A percentile compares a stretch with the other conserved stretches of the same genome.
Conservation (phyloP, 305 asterid genomes). For the Fraxinus nigra region DNA sequence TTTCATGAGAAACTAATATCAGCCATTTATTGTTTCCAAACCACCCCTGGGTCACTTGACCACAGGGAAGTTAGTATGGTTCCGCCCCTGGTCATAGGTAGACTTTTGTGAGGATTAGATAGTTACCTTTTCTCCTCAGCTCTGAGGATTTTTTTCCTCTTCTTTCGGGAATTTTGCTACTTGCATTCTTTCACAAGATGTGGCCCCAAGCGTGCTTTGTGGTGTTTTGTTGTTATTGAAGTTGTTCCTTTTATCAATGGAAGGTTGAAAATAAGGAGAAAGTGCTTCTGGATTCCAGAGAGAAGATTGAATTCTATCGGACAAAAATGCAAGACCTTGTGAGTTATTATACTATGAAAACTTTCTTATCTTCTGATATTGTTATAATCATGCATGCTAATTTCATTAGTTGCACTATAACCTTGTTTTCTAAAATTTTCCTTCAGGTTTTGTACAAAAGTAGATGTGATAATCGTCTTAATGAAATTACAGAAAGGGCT, state of each 20-base stretch:
- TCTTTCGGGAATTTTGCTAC: slow-evolving; percentile 8
- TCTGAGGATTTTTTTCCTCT: not conserved
- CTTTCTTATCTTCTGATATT: slow-evolving; percentile 21
- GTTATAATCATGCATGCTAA: slow-evolving; percentile 1
- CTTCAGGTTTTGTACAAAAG: slow-evolving; percentile 90
- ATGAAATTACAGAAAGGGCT: slow-evolving; percentile 97
- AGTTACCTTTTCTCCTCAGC: not conserved
- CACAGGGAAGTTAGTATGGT: slow-evolving; percentile 1
- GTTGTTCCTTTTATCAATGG: slow-evolving; percentile 31
- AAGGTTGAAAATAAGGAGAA: slow-evolving; percentile 76
- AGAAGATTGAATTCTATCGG: slow-evolving; percentile 89
- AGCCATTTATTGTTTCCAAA: not conserved
- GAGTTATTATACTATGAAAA: slow-evolving; percentile 35
- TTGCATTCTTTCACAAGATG: slow-evolving; percentile 13
- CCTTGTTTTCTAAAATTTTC: slow-evolving; percentile 23
- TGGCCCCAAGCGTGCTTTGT: slow-evolving; percentile 5
- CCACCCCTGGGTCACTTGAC: slow-evolving; percentile 4
- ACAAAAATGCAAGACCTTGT: slow-evolving; percentile 97
- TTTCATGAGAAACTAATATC: slow-evolving; percentile 10
- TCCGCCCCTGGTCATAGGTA: not conserved
- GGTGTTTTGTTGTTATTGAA: slow-evolving; percentile 14
- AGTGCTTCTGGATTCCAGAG: slow-evolving; percentile 73
- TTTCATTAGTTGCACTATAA: slow-evolving; percentile 9
- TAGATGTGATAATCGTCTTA: slow-evolving; percentile 95
- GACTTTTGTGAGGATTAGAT: not conserved